These are phyloP conservation scores for Pinguiococcus pyrenoidosus DNA, from an alignment of 108 stramenopile genomes.

Conservation along the genomic window DNA sequence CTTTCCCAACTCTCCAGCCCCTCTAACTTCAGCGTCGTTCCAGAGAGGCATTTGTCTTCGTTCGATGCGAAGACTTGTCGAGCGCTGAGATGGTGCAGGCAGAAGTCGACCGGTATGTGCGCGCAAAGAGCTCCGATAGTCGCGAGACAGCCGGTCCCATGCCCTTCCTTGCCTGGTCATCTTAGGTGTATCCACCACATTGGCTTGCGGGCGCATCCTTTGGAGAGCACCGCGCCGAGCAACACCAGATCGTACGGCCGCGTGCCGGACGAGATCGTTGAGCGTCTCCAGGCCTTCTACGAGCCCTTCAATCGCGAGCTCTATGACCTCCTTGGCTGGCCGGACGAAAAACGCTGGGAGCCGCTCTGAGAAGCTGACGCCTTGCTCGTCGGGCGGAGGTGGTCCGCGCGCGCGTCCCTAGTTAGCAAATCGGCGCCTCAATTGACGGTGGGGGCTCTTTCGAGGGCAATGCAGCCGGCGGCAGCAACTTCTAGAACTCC, in stretches of 20 bases:
- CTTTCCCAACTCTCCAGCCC: too few species aligned
- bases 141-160: too few species aligned
- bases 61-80: conserved; percentile 66
- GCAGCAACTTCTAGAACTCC: too few species aligned
- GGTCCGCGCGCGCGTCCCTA: too few species aligned
- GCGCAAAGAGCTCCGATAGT: too few species aligned
- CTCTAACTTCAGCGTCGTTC: too few species aligned
- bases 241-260: conserved; percentile 24
- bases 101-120: conserved; percentile 41
- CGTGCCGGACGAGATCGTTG: conserved; percentile 3
- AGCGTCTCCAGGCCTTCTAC: conserved; percentile 24
- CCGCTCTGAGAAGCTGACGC: neutral
- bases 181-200: conserved; percentile 55
- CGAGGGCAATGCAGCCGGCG: too few species aligned
- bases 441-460: too few species aligned
- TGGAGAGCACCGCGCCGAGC: conserved; percentile 20
- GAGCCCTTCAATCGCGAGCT: conserved; percentile 24
- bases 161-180: too few species aligned
- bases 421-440: too few species aligned
- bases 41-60: too few species aligned
- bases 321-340: conserved; percentile 11
- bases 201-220: conserved; percentile 34
- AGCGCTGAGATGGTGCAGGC: conserved; percentile 29
- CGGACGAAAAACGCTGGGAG: neutral
- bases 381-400: too few species aligned